phyloP scores from a whole-genome alignment of 208 protist genomes.

The Herpetomonas tarakana region DNA sequence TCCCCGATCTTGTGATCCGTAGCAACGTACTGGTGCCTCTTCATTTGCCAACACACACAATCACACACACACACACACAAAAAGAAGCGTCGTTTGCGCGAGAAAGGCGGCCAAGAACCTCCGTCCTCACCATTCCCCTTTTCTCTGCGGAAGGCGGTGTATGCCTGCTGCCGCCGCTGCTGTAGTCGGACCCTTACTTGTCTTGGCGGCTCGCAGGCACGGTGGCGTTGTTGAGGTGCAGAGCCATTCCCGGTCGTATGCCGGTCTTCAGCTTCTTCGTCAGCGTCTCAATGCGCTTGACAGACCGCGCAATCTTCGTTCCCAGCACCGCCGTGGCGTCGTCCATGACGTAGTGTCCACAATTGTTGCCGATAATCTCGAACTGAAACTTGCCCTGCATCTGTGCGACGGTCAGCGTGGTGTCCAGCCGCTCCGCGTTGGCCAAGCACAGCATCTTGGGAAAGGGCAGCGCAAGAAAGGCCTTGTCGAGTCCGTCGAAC shows the following conservation, averaged over 20 bases:
- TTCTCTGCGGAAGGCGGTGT: too few relatives aligned
- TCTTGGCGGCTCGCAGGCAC: constrained; percentile 20
- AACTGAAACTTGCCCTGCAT: constrained; percentile 96
- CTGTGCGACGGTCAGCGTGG: constrained; percentile 84
- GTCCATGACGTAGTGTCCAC: constrained; percentile 92
- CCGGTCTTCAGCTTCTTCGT: constrained; percentile 35
- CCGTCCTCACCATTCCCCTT: too few relatives aligned
- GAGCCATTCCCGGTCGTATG: constrained; percentile 13
- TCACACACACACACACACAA: too few relatives aligned
- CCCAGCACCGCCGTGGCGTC: constrained; percentile 65
- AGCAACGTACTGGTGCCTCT: too few relatives aligned
- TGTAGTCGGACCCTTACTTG: too few relatives aligned
- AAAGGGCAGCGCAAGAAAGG: constrained; percentile 68
- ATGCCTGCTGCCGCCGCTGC: too few relatives aligned
- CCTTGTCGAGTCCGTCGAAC: constrained; percentile 86
- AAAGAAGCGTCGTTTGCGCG: too few relatives aligned
- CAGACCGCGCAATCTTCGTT: constrained; percentile 58
- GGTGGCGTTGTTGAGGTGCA: constrained; percentile 34
- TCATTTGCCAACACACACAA: too few relatives aligned
- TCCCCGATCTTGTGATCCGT: too few relatives aligned
- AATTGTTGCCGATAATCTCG: constrained; percentile 75
- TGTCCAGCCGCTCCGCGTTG: constrained; percentile 86
- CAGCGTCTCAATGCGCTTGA: constrained; percentile 54
- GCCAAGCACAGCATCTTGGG: constrained; percentile 90
- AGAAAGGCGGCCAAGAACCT: too few relatives aligned